A percentile compares a stretch with the other conserved stretches of the same genome.
Conservation (phyloP, 306 rosid genomes). For the Cercis canadensis region DNA sequence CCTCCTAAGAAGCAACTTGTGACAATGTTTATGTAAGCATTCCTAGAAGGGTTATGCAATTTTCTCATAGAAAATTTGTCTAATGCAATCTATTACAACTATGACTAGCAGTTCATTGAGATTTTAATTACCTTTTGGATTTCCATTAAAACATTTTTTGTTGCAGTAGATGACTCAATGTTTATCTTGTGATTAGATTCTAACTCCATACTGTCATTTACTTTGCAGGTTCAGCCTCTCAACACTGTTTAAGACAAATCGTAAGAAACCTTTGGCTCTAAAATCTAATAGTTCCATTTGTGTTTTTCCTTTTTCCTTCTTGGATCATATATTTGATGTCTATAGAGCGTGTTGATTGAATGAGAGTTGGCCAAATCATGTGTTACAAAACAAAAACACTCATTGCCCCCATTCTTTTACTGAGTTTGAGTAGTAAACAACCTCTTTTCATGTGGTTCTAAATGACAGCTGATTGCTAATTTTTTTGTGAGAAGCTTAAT, state of each 20-base stretch:
- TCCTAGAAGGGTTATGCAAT: constrained; percentile 17
- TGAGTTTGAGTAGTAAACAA: background rate
- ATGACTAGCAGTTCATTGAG: background rate
- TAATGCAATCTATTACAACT: constrained; percentile 2
- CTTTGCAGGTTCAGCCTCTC: constrained; percentile 97
- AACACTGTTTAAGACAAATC: constrained; percentile 82
- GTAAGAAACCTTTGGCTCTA: constrained; percentile 59
- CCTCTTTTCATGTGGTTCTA: background rate
- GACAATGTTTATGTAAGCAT: constrained; percentile 76
- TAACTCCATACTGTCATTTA: constrained; percentile 46
- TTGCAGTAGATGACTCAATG: constrained; percentile 13
- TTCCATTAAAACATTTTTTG: constrained; percentile 27
- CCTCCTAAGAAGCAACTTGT: constrained; percentile 84
- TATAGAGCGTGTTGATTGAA: constrained; percentile 10
- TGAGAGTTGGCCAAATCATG: background rate
- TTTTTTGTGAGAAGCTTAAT: background rate
- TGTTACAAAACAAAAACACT: background rate
- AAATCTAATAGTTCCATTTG: constrained; percentile 25
- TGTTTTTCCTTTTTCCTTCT: constrained; percentile 29
- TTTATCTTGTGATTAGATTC: constrained; percentile 30
- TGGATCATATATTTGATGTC: constrained; percentile 22
- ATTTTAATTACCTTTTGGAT: constrained; percentile 7
- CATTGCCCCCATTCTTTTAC: constrained; percentile 8
- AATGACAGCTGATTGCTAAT: background rate
- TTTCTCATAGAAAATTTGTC: background rate